Conservation (phyloP, 164 flowering plant species). For the Pachysandra terminalis region DNA sequence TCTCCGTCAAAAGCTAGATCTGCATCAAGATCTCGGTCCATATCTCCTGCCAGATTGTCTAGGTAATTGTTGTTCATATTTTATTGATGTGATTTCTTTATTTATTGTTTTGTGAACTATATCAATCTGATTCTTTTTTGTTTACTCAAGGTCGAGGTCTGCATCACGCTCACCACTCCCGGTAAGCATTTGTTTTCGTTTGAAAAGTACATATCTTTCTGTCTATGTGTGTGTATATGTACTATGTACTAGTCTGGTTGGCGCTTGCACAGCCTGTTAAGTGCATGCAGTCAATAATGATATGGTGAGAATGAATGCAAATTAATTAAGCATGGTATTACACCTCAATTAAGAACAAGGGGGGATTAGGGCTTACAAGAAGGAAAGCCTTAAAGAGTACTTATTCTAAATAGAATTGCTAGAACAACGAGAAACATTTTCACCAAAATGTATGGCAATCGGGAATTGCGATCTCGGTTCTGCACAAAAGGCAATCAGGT, state of each 20-base stretch:
- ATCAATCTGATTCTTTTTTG: not conserved
- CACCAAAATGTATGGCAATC: too few species aligned
- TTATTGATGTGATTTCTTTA: not conserved
- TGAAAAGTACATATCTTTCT: too few species aligned
- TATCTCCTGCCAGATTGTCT: conserved; percentile 52
- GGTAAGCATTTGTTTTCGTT: conserved; percentile 22
- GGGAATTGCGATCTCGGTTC: too few species aligned
- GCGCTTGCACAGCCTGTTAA: not conserved
- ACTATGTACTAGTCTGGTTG: not conserved
- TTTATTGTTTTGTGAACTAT: not conserved
- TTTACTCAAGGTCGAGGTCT: conserved; percentile 31
- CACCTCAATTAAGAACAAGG: too few species aligned
- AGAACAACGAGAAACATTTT: too few species aligned
- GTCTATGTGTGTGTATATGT: not conserved
- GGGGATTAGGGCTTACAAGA: too few species aligned
- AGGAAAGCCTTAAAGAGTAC: too few species aligned
- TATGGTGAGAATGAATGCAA: too few species aligned
- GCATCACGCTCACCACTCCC: conserved; percentile 31
- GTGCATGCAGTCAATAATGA: too few species aligned
- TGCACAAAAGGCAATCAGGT: too few species aligned
- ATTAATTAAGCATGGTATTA: too few species aligned
- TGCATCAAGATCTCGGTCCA: conserved; percentile 39
- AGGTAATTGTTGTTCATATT: conserved; percentile 29
- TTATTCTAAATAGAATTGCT: too few species aligned
- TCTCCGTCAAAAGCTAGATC: conserved; percentile 46